phyloP scores from a whole-genome alignment of 352 stramenopile species.

The Phytophthora fragariae region DNA sequence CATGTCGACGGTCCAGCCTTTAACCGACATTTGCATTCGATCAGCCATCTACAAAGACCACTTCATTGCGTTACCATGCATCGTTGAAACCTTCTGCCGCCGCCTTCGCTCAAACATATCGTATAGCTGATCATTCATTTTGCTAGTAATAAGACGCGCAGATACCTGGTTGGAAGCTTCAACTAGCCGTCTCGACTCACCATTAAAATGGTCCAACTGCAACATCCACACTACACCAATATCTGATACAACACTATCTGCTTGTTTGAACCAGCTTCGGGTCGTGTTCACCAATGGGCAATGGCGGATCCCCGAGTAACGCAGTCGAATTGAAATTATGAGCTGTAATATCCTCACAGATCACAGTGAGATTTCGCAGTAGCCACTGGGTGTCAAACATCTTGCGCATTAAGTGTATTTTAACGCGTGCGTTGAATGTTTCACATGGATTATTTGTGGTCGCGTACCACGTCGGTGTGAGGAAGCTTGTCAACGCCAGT shows the following conservation, averaged over 20 bases:
- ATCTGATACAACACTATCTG: neutral
- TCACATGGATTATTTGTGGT: constrained; percentile 8
- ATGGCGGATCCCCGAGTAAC: neutral
- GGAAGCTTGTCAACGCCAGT: constrained; percentile 2
- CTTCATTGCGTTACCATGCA: neutral
- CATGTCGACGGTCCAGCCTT: neutral
- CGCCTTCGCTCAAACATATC: neutral
- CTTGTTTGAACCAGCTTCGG: neutral
- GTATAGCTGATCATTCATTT: neutral
- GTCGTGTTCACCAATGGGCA: neutral
- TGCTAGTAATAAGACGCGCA: neutral
- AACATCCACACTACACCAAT: neutral
- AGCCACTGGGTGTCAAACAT: constrained; percentile 13
- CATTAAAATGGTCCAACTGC: neutral
- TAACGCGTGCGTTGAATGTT: constrained; percentile 15
- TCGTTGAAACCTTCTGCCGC: neutral
- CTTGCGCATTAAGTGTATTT: constrained; percentile 10
- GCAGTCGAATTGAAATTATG: neutral
- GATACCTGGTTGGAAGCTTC: constrained; percentile 1
- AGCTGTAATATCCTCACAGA: constrained; percentile 10
- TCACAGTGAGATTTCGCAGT: neutral
- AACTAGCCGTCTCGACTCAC: neutral
- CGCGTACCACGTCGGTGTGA: neutral
- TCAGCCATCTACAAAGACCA: neutral
- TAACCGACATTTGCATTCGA: neutral